Conservation (phyloP, 2,329 filamentous ascomycete species). For the Clonostachys rosea region DNA sequence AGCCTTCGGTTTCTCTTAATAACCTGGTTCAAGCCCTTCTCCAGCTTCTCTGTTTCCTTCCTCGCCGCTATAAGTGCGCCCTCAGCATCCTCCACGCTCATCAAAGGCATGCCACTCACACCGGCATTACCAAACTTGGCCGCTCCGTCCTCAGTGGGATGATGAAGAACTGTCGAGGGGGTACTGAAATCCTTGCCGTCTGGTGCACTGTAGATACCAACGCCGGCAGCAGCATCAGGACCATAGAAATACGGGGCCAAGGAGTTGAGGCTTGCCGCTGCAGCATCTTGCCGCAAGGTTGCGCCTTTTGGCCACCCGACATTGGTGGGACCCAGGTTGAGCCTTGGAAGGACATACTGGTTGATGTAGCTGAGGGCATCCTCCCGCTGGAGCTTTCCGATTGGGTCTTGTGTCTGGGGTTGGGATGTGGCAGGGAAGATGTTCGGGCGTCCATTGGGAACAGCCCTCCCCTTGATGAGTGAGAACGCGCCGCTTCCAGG, state of each 20-base stretch:
- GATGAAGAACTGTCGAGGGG: neutral
- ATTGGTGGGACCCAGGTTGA: conserved; percentile 47
- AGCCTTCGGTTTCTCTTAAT: conserved; percentile 56
- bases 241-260: conserved; percentile 54
- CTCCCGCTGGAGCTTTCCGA: conserved; percentile 62
- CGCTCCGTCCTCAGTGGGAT: neutral
- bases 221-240: conserved; percentile 35
- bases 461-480: conserved; percentile 59
- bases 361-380: conserved; percentile 66
- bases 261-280: conserved; percentile 46
- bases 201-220: conserved; percentile 34
- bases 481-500: conserved; percentile 51
- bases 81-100: conserved; percentile 62
- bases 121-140: conserved; percentile 8
- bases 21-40: conserved; percentile 55
- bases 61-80: conserved; percentile 42
- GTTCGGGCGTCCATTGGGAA: conserved; percentile 57
- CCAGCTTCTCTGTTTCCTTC: conserved; percentile 57
- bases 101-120: conserved; percentile 42
- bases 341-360: conserved; percentile 59
- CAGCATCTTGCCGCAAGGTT: conserved; percentile 33
- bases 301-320: conserved; percentile 31
- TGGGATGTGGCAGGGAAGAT: conserved; percentile 50
- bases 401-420: conserved; percentile 48
- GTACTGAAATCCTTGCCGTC: conserved; percentile 16